Conservation (phyloP, 176 grass and related monocot species). For the Zea luxurians region DNA sequence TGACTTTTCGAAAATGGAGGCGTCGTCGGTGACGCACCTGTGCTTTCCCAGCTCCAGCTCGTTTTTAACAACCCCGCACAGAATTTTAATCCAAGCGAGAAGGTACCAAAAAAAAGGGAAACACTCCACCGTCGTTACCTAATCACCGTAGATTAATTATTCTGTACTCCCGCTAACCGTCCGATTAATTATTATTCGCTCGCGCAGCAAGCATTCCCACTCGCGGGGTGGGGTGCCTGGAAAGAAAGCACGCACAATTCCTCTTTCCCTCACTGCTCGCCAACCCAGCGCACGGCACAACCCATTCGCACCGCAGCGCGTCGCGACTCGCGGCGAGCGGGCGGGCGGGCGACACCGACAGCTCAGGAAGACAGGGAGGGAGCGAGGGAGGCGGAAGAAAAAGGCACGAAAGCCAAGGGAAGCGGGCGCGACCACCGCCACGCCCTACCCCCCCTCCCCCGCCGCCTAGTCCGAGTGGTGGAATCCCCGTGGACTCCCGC, state of each 20-base stretch:
- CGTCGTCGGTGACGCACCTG: not conserved
- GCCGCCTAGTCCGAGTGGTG: not conserved
- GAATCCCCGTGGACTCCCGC: slow-evolving; percentile 50
- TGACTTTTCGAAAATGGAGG: not conserved
- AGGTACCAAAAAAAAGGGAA: not conserved
- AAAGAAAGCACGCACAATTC: not conserved
- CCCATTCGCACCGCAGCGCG: slow-evolving; percentile 18
- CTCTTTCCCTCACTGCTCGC: not conserved
- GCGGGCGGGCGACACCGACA: slow-evolving; percentile 32
- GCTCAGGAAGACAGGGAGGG: not conserved
- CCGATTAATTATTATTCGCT: not conserved
- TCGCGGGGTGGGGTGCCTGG: no score
- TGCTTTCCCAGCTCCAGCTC: not conserved
- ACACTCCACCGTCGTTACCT: not conserved
- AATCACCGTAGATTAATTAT: not conserved
- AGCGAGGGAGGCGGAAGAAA: not conserved
- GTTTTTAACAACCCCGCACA: not conserved
- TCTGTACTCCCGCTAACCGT: not conserved
- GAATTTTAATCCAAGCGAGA: not conserved
- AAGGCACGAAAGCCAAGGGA: slow-evolving; percentile 36
- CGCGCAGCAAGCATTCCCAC: not conserved
- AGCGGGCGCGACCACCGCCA: slow-evolving; percentile 33
- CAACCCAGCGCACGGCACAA: slow-evolving; percentile 1
- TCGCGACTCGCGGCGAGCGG: not conserved
- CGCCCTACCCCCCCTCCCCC: slow-evolving; percentile 1